Evolutionary conservation across 495 filamentous ascomycete species (phyloP), one percentile per base, ranked within the genome.

Genomic region (Aspergillus avenaceus): DNA sequence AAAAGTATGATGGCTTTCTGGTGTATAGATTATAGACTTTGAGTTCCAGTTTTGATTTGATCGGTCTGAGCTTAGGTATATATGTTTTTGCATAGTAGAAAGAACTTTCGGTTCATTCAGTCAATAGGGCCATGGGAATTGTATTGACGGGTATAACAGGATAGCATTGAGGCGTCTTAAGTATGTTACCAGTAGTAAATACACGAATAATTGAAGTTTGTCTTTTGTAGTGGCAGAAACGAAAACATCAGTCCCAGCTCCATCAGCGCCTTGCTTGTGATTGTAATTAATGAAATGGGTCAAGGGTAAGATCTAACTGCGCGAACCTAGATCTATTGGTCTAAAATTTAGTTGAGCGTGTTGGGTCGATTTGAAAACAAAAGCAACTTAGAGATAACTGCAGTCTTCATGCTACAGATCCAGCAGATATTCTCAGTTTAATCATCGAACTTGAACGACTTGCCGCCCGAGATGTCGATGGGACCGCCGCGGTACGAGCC

Each of bases 391-490:
- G 29, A 13, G n/a, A n/a, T 0, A 13, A 14, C 7, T 18, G 24
- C 6, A 37, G 11, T 13, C 4, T 12, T 3, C 22, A 22, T 18
- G 26, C 13, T 14, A 2, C 0, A 11, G 29, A 24, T 32, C 6
- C 18, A 9, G 38, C 45, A 0, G 32, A 29, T 40, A 38, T 14
- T 18, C 25, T n/a, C 21, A 13, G 42, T 41, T 64, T 83, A 91
- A 67, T 90, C 84, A 3, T 92, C 87, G 72, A 96, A 96, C 75
- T 92, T 95, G 70, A 92, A 87, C 41, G 86, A 84, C 53, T 83
- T 83, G 16, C 80, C 80, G 13, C 68, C 66, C 18, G 63, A 52
- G 50, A 90, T 84, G 64, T 95, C 89, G 53, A 97, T 90, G 18
- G 76, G 73, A 8, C 91, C 91, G 11, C 91, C 91, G 46, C 84